Base-by-base conservation (phyloP, 2,329 filamentous ascomycete genomes). In the Hypoxylon sp. region DNA sequence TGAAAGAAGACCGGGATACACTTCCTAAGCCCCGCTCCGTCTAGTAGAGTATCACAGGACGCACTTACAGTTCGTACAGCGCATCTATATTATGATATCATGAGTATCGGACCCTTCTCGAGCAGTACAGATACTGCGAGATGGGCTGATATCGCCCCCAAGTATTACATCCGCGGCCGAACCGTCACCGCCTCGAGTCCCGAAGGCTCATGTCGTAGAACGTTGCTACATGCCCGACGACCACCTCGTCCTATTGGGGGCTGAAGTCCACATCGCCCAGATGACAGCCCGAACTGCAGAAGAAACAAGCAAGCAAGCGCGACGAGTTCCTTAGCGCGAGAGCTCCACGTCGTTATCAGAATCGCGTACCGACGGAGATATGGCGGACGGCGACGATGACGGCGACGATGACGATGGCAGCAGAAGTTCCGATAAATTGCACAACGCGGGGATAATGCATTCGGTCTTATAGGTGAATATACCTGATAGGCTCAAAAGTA, bases 71-170 rank as follows among this genome's bases (percentile, higher is more conserved):
- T n/a, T 11, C 31, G 41, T 11, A 41, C 47, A n/a, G n/a, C n/a
- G n/a, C n/a, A n/a, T n/a, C n/a, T n/a, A n/a, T n/a, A n/a, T n/a
- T n/a, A n/a, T n/a, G n/a, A n/a, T n/a, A n/a, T 52, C 24, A 23
- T 33, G 26, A 31, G n/a, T 40, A 40, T 31, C 42, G 35, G n/a
- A 38, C 42, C 48, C 43, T 31, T 23, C 21, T 57, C 29, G 23
- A 42, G 46, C 21, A 43, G 27, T 17, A 53, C 33, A 21, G 11
- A 48, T 46, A 50, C 50, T 17, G 33, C 20, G 18, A 40, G 10
- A 55, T 62, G 55, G 55, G 55, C 49, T 62, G 55, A 62, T 52
- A 27, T 55, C 50, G 52, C 40, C 46, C 54, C 50, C 58, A 24
- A 18, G 33, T 47, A 24, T 15, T 49, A 46, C 21, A 26, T 54